Conservation (phyloP, 2,329 filamentous ascomycete genomes). For the Chaetomium sp. region DNA sequence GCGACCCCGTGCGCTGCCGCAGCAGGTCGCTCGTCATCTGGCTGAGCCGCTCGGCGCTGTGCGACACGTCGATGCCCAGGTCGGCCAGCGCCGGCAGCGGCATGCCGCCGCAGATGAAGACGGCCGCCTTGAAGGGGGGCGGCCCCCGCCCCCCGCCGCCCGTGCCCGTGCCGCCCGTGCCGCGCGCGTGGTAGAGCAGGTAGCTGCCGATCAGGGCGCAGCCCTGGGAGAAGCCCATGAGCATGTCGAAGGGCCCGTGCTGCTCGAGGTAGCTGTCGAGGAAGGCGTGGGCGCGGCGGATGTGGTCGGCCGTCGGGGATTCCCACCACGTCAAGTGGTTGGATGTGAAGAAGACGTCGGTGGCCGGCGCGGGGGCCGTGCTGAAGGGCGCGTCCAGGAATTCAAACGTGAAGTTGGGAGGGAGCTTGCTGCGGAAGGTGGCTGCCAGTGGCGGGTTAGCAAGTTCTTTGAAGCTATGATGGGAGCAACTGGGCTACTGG, state of each 20-base stretch:
- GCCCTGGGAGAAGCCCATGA: conserved; percentile 46
- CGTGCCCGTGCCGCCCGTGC: conserved; percentile 37
- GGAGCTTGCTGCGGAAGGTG: conserved; percentile 42
- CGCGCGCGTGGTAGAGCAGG: conserved; percentile 44
- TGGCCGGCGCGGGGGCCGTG: conserved; percentile 39
- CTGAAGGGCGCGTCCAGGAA: conserved; percentile 42
- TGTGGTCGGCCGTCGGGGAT: conserved; percentile 35
- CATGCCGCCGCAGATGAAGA: conserved; percentile 47
- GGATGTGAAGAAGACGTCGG: conserved; percentile 40
- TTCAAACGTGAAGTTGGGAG: conserved; percentile 38
- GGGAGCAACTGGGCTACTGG: neutral
- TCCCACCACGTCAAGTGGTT: conserved; percentile 40
- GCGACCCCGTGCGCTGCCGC: conserved; percentile 34
- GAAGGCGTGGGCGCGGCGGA: conserved; percentile 42
- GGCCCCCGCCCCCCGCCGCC: too few species aligned
- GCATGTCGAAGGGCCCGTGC: conserved; percentile 42
- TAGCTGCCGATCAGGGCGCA: conserved; percentile 45
- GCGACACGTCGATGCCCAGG: conserved; percentile 41
- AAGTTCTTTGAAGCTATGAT: neutral
- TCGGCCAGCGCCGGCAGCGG: conserved; percentile 42
- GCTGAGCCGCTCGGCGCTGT: conserved; percentile 39
- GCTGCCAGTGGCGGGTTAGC: conserved; percentile 30
- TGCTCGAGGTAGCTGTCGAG: conserved; percentile 41
- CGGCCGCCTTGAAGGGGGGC: conserved; percentile 44
- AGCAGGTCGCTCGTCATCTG: conserved; percentile 35